phyloP scores from a whole-genome alignment of 371 early-diverging fungal genomes.

The Ecytonucleospora hepatopenaei region DNA sequence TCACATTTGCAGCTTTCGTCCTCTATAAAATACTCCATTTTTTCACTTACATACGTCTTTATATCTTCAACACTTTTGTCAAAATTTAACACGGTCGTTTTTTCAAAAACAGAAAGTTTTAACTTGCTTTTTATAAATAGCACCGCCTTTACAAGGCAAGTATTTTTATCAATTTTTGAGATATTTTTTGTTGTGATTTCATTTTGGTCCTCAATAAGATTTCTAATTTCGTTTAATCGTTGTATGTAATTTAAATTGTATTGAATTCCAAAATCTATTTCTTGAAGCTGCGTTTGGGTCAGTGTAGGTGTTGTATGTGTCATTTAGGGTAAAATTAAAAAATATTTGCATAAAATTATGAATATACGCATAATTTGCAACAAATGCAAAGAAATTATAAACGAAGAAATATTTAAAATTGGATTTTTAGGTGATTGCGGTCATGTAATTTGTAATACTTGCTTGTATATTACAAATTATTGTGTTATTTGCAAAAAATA shows the following conservation, averaged over 20 bases:
- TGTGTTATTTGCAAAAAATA: too few relatives aligned
- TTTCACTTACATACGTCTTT: constrained; percentile 17
- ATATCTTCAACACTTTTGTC: constrained; percentile 1
- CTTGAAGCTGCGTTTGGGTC: background rate
- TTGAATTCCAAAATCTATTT: background rate
- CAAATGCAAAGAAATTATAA: background rate
- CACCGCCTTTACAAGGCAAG: constrained; percentile 27
- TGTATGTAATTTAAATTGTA: constrained; percentile 2
- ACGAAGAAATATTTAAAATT: background rate
- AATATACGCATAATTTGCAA: background rate
- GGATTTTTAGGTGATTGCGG: background rate
- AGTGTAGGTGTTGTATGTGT: background rate
- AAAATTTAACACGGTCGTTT: constrained; percentile 3
- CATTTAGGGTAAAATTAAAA: background rate
- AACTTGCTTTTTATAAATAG: constrained; percentile 25
- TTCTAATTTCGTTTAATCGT: background rate
- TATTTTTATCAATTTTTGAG: background rate
- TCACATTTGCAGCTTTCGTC: constrained; percentile 35
- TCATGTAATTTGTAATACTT: too few relatives aligned
- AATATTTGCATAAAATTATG: background rate
- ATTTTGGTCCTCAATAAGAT: background rate
- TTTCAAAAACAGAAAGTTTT: constrained; percentile 35
- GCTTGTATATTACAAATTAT: too few relatives aligned
- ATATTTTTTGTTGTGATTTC: constrained; percentile 14
- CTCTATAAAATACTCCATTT: constrained; percentile 30